Evolutionary conservation across 768 basidiomycete genomes (phyloP), one percentile per base, ranked within the genome.

Genomic region (Xanthoconium purpureum): DNA sequence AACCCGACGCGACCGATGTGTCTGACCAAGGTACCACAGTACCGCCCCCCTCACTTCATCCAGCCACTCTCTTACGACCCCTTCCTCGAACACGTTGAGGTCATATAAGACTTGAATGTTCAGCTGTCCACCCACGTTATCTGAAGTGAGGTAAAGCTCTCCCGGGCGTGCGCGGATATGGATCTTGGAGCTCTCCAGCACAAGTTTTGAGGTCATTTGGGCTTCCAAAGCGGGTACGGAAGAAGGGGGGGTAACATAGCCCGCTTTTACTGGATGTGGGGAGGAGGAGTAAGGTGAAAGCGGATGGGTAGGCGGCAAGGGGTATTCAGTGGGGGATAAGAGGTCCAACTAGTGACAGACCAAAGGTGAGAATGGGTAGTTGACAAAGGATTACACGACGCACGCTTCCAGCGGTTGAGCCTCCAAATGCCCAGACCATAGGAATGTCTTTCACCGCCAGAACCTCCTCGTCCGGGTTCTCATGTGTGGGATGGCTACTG

Each of bases 21-120:
- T 47, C 43, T 38, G 57, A 17, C 73, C 64, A 14, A 73, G 64
- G 54, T 73, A 76, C 59, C 66, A 71, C 38, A 67, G 30, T 12
- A 71, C 55, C 0, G 74, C 78, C 8, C 55, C 61, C 36, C 58
- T 69, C 5, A 80, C 70, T 57, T 84, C 81, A 7, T 68, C 63
- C 47, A 84, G 54, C 78, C 80, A 83, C 64, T 81, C 82, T 11
- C 52, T 61, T 11, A 81, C 72, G 8, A 77, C 56, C 1, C 50
- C 68, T 10, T 72, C 68, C 2, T 77, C 72, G 48, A 75, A 83
- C 5, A 79, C 77, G 58, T 83, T 80, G 9, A 63, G 66, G 49
- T 84, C 82, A 60, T 71, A 78, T 60, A 53, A 75, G 7, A 72
- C 36, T 12, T 61, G 50, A 47, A 82, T 46, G 6, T 56, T 58